Evolutionary conservation across 1,139 yeast species (phyloP), one percentile per base, ranked within the genome.

Genomic region (Diutina mesorugosa): DNA sequence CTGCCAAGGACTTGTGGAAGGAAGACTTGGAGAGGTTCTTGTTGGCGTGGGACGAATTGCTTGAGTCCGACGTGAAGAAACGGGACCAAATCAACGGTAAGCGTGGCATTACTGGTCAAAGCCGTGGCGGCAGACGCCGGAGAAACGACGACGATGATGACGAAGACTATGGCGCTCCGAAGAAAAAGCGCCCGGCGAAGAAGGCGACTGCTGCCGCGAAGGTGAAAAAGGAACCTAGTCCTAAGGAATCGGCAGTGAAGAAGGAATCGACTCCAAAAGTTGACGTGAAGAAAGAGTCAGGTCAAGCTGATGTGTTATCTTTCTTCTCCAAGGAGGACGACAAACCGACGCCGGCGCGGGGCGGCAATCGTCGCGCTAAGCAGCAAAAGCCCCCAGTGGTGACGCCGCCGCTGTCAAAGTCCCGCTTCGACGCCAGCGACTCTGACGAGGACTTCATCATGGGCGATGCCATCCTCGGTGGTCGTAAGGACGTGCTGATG

Each of bases 1-100:
- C 88, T 6, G 93, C 97, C 29, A 90, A 89, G 67, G 97, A 90
- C 69, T 74, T 93, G 60, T 93, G 99, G 99, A 79, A 74, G 59
- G 78, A 69, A 53, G 99, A 93, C 68, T 76, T 93, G 64, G 96
- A 90, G 59, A 84, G 71, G 1, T 93, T 93, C 67, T 66, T 81
- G 61, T 73, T 62, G 6, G 80, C 78, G 12, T 93, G 95, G 86
- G 79, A 84, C 1, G 73, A 77, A 57, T 90, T 88, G 67, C 72
- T 77, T 59, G 67, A 66, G 10, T 66, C 62, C 7, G 80, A 76
- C 60, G 65, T 61, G 54, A 62, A 62, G 47, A 73, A 69, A 50
- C 69, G 78, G 58, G 64, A 70, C 26, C 67, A 63, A 47, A 59
- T 72, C 60, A 64, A 68, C 6, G 69, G 58, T 16, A 71, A 69